These are phyloP conservation scores for Claviceps sp. DNA, from an alignment of 2,329 filamentous ascomycete species.

Conservation along the genomic window DNA sequence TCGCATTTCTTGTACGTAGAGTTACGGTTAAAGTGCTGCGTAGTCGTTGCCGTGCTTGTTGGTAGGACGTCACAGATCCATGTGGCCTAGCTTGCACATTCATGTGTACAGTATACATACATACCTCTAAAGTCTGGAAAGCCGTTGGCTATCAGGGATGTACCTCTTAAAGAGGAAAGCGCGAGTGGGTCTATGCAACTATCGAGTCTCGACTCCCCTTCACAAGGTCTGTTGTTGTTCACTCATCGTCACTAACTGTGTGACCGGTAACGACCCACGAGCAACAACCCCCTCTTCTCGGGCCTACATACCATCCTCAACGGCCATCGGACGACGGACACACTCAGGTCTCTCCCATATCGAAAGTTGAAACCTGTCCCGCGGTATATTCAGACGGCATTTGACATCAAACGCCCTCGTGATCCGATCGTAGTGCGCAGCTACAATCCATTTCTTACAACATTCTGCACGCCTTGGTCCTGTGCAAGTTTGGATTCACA, in stretches of 20 bases:
- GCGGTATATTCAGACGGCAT: background rate
- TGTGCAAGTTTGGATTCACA: background rate
- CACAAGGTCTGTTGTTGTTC: background rate
- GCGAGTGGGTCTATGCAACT: constrained; percentile 2
- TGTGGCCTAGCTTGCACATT: too few species aligned
- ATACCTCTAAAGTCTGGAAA: background rate
- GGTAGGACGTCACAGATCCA: background rate
- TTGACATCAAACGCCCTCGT: background rate
- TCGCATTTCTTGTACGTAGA: background rate
- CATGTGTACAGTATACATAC: too few species aligned
- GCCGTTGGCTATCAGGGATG: background rate
- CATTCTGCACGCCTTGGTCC: background rate
- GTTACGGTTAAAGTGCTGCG: background rate
- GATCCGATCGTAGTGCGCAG: background rate
- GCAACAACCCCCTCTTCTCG: background rate
- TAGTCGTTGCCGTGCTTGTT: background rate
- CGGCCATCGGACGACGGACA: background rate
- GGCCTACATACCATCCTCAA: background rate
- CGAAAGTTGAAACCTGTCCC: background rate
- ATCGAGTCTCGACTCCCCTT: constrained; percentile 1
- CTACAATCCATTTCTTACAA: background rate
- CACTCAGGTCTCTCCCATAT: background rate
- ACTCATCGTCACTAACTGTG: background rate
- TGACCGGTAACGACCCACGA: too few species aligned
- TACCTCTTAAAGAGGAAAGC: background rate